Conservation (phyloP, 1,284 basidiomycete species). For the Psilocybe mexicana region DNA sequence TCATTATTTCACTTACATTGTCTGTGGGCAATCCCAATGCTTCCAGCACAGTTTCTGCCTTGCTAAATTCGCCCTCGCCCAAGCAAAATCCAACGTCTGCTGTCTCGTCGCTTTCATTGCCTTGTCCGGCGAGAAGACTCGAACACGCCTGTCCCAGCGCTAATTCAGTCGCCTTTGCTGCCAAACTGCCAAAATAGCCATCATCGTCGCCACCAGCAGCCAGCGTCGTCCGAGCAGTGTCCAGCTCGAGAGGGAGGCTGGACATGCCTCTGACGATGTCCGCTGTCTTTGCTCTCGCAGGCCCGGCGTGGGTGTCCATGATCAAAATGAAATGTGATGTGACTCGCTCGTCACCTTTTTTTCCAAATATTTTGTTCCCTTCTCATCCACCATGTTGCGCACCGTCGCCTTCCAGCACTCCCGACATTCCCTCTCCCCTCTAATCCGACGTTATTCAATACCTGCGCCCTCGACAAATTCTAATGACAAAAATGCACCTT, state of each 20-base stretch:
- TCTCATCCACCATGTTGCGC: constrained; percentile 9
- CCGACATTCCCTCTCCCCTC: constrained; percentile 3
- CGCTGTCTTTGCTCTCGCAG: neutral
- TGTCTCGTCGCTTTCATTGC: constrained; percentile 57
- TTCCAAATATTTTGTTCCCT: neutral
- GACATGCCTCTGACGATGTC: constrained; percentile 1
- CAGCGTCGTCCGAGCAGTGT: constrained; percentile 7
- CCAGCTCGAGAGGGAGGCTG: neutral
- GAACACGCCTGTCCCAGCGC: constrained; percentile 43
- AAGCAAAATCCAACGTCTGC: constrained; percentile 55
- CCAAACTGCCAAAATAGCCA: constrained; percentile 32
- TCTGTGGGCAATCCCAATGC: constrained; percentile 27
- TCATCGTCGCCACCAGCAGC: neutral
- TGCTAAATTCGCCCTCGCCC: constrained; percentile 38
- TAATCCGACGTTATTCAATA: constrained; percentile 18
- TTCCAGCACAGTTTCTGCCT: constrained; percentile 30
- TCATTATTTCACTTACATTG: constrained; percentile 3
- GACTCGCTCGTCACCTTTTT: constrained; percentile 14
- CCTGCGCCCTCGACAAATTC: constrained; percentile 19
- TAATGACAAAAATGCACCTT: constrained; percentile 15
- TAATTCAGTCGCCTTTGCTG: constrained; percentile 36
- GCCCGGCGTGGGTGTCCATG: neutral
- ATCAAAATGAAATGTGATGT: constrained; percentile 4
- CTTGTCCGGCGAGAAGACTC: constrained; percentile 52
- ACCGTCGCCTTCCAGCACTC: constrained; percentile 7